Conservation (phyloP, 331 rosid genomes). For the Prunus yedoensis region DNA sequence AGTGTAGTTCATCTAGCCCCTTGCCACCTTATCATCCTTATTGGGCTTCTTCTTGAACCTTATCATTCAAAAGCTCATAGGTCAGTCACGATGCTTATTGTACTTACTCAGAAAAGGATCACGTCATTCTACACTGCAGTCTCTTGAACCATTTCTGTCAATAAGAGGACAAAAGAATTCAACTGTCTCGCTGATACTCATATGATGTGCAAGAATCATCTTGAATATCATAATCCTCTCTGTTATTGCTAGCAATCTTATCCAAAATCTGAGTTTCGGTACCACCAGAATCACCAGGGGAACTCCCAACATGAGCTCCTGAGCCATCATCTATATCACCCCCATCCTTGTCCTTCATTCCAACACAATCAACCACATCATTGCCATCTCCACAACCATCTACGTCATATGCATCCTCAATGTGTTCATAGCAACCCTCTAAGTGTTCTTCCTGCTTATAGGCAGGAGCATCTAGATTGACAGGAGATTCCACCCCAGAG, state of each 20-base stretch:
- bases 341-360: conserved; percentile 23
- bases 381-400: conserved; percentile 10
- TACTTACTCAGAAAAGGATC: neutral
- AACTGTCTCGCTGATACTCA: conserved; percentile 24
- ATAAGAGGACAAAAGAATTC: neutral
- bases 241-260: conserved; percentile 3
- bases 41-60: neutral
- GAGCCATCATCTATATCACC: conserved; percentile 32
- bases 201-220: conserved; percentile 40
- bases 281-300: conserved; percentile 4
- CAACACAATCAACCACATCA: conserved; percentile 3
- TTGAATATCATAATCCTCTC: conserved; percentile 19
- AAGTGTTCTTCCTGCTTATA: conserved; percentile 17
- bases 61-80: neutral
- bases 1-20: neutral
- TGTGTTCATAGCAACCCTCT: conserved; percentile 17
- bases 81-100: neutral
- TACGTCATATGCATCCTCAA: conserved; percentile 28
- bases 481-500: conserved; percentile 34
- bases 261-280: neutral
- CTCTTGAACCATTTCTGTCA: conserved; percentile 6
- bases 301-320: conserved; percentile 13
- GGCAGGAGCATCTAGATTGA: conserved; percentile 16
- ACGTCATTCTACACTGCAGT: conserved; percentile 10
- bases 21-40: neutral